These are phyloP conservation scores for Fusarium humuli DNA, from an alignment of 2,329 filamentous ascomycete species.

Conservation along the genomic window DNA sequence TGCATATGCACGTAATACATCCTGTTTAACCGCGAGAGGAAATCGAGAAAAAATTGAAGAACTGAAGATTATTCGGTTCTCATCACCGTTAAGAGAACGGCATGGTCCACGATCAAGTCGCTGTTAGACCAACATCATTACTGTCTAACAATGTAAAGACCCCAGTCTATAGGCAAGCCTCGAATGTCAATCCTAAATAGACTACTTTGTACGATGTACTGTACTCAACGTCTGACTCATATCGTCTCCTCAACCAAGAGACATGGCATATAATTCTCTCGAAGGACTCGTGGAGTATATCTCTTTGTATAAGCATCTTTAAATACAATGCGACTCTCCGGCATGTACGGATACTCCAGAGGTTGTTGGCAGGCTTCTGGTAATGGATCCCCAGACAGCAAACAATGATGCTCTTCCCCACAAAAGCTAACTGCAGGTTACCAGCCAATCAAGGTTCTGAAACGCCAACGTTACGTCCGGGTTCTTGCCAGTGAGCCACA, in stretches of 20 bases:
- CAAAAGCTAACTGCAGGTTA: conserved; percentile 10
- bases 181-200: background rate
- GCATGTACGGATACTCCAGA: background rate
- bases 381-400: conserved; percentile 1
- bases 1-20: background rate
- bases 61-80: background rate
- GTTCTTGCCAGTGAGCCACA: conserved; percentile 35
- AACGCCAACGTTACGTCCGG: conserved; percentile 24
- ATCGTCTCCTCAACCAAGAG: background rate
- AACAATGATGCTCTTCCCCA: conserved; percentile 31
- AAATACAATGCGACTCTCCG: background rate
- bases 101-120: background rate
- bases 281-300: background rate
- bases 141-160: background rate
- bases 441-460: conserved; percentile 38
- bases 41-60: background rate
- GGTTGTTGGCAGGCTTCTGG: background rate
- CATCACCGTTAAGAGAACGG: background rate
- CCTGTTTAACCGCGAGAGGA: background rate
- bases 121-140: background rate
- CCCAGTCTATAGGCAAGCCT: background rate
- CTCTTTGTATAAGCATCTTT: background rate
- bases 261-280: background rate
- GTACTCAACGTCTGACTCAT: background rate
- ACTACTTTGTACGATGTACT: background rate